These are phyloP conservation scores for Monosporascus sp. DNA, from an alignment of 2,329 filamentous ascomycete species.

Conservation along the genomic window DNA sequence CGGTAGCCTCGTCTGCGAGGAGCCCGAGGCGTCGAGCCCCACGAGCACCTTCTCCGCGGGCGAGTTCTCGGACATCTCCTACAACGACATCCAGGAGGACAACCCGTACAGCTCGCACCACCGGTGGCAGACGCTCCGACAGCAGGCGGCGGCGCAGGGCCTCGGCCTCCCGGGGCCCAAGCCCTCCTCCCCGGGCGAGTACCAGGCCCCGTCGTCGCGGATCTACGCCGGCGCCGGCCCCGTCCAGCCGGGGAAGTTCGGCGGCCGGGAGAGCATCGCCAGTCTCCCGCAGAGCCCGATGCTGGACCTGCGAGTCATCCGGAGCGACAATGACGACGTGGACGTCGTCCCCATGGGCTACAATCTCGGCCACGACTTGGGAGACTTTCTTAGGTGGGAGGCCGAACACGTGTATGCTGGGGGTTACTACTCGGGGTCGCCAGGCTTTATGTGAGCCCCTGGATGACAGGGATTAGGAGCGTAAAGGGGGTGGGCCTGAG, in stretches of 20 bases:
- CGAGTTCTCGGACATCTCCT: slow-evolving; percentile 22
- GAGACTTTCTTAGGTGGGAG: slow-evolving; percentile 55
- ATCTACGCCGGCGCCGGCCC: slow-evolving; percentile 3
- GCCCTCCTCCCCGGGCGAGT: background rate
- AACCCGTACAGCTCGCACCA: slow-evolving; percentile 20
- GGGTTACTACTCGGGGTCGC: slow-evolving; percentile 14
- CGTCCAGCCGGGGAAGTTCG: slow-evolving; percentile 18
- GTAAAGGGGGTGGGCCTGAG: background rate
- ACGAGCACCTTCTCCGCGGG: slow-evolving; percentile 22
- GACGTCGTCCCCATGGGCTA: slow-evolving; percentile 52
- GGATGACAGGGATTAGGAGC: background rate
- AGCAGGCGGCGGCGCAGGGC: slow-evolving; percentile 7
- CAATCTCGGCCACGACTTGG: slow-evolving; percentile 53
- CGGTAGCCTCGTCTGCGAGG: slow-evolving; percentile 31
- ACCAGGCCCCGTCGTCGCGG: background rate
- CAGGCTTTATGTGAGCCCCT: too few species aligned
- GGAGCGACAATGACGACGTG: slow-evolving; percentile 32
- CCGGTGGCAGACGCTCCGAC: slow-evolving; percentile 14
- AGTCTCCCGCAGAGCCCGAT: slow-evolving; percentile 48
- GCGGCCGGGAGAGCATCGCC: slow-evolving; percentile 27
- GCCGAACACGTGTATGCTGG: slow-evolving; percentile 40
- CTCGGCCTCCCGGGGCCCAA: slow-evolving; percentile 10
- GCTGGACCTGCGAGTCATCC: slow-evolving; percentile 39
- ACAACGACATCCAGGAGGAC: slow-evolving; percentile 21
- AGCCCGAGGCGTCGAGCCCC: slow-evolving; percentile 25